Conservation (phyloP, 371 early-diverging fungal genomes). For the Mucor indicus region DNA sequence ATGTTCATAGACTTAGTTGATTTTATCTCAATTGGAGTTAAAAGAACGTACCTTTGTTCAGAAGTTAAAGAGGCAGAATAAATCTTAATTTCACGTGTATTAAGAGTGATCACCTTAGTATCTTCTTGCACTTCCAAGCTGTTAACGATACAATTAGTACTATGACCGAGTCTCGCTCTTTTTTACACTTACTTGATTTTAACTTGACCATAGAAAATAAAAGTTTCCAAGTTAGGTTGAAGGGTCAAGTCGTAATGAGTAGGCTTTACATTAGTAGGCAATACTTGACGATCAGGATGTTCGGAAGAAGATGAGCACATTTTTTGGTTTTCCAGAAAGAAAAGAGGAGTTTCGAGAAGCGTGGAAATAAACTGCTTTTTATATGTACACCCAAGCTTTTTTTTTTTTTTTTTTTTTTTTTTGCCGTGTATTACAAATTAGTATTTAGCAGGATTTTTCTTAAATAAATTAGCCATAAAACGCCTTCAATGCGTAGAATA, state of each 20-base stretch:
- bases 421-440: no score
- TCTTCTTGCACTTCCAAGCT: constrained; percentile 59
- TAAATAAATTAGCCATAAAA: no score
- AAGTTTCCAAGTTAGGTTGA: constrained; percentile 61
- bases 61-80: constrained; percentile 46
- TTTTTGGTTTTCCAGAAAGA: no score
- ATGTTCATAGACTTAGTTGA: neutral
- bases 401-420: no score
- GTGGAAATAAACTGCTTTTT: no score
- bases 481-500: no score
- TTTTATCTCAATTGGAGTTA: no score
- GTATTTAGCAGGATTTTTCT: no score
- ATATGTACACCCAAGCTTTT: no score
- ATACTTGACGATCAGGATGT: constrained; percentile 49
- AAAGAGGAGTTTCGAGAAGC: no score
- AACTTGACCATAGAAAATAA: constrained; percentile 69
- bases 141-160: no score
- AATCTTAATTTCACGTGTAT: constrained; percentile 59
- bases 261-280: constrained; percentile 74
- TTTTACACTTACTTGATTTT: constrained; percentile 44
- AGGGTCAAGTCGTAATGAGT: constrained; percentile 71
- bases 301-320: constrained; percentile 21
- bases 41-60: constrained; percentile 52
- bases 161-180: no score
- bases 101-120: constrained; percentile 61